phyloP scores from a whole-genome alignment of 2,329 filamentous ascomycete species.

The Orbilia quercus region DNA sequence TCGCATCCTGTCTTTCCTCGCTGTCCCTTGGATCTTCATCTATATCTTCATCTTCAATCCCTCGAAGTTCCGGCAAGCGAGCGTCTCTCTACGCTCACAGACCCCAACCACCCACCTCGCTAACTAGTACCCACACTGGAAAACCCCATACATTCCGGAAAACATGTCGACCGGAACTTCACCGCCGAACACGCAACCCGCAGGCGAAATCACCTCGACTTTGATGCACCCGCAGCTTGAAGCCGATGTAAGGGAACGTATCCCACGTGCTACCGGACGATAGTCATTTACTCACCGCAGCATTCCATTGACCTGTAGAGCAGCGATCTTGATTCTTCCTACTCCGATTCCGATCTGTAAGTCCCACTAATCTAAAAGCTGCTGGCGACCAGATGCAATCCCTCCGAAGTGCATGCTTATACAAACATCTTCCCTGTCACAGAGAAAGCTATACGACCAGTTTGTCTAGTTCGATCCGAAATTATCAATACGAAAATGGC shows the following conservation, averaged over 20 bases:
- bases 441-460: slow-evolving; percentile 60
- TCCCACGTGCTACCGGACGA: no score
- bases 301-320: slow-evolving; percentile 19
- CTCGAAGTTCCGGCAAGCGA: slow-evolving; percentile 2
- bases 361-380: neutral
- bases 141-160: neutral
- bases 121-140: slow-evolving; percentile 29
- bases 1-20: no score
- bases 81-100: neutral
- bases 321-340: slow-evolving; percentile 37
- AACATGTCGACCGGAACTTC: slow-evolving; percentile 26
- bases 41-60: neutral
- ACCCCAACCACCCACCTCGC: slow-evolving; percentile 33
- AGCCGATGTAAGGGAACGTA: slow-evolving; percentile 34
- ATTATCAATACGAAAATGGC: slow-evolving; percentile 67
- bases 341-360: slow-evolving; percentile 36
- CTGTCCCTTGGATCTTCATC: no score
- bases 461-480: slow-evolving; percentile 65
- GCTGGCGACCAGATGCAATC: neutral
- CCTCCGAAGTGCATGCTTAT: neutral
- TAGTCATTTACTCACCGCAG: no score
- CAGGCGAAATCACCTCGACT: slow-evolving; percentile 26
- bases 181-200: slow-evolving; percentile 8
- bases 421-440: neutral
- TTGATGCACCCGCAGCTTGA: slow-evolving; percentile 43